Percentiles rank a stretch among this genome's conserved stretches.
Evolutionary conservation across 768 basidiomycete genomes (phyloP).

Genomic region (Scleroderma citrinum): DNA sequence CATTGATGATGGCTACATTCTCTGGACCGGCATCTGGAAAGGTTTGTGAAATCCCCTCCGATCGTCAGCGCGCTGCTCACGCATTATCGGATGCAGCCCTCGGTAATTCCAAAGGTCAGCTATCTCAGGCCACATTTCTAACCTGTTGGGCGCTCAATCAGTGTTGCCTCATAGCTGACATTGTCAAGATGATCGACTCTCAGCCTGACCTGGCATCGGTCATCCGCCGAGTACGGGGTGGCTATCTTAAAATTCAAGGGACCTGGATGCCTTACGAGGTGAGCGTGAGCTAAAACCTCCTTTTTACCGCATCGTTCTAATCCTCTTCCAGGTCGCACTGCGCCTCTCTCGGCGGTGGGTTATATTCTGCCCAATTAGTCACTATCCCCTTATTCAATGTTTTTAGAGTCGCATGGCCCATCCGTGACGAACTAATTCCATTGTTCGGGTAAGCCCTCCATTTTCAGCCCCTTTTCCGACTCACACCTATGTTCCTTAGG

Average conservation of each 20-base stretch:
- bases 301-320: slow-evolving; percentile 10
- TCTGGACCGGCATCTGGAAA: slow-evolving; percentile 96
- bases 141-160: slow-evolving; percentile 9
- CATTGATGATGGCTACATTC: slow-evolving; percentile 85
- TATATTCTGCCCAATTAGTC: slow-evolving; percentile 8
- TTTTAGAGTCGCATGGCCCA: slow-evolving; percentile 78
- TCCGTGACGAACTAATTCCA: slow-evolving; percentile 81
- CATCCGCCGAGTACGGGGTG: slow-evolving; percentile 79
- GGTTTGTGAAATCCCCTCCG: slow-evolving; percentile 37
- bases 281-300: slow-evolving; percentile 15
- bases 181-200: slow-evolving; percentile 89
- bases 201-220: slow-evolving; percentile 81
- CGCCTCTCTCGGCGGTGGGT: slow-evolving; percentile 72
- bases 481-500: slow-evolving; percentile 34
- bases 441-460: slow-evolving; percentile 66
- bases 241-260: slow-evolving; percentile 88
- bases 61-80: slow-evolving; percentile 5
- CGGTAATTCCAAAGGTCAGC: slow-evolving; percentile 80
- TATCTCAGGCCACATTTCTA: slow-evolving; percentile 4
- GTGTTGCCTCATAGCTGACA: slow-evolving; percentile 56
- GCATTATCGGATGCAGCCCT: slow-evolving; percentile 44
- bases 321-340: slow-evolving; percentile 57
- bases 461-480: neutral
- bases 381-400: slow-evolving; percentile 9
- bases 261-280: slow-evolving; percentile 95